phyloP scores from a whole-genome alignment of 1,284 basidiomycete species.

The Ganoderma sinense region DNA sequence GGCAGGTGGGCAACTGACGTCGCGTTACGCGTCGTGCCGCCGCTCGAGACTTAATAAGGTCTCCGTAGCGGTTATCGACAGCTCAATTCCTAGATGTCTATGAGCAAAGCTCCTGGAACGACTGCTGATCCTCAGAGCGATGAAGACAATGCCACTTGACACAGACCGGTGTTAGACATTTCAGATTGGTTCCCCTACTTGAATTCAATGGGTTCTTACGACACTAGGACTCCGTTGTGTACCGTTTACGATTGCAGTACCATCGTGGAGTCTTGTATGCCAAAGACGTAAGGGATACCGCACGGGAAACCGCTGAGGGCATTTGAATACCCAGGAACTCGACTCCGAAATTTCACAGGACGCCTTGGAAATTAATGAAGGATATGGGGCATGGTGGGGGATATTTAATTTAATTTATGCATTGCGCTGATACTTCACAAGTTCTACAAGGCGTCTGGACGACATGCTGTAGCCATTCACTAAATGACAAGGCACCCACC shows the following conservation, averaged over 20 bases:
- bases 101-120: not conserved
- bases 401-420: too few species aligned
- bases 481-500: not conserved
- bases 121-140: not conserved
- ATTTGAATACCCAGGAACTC: too few species aligned
- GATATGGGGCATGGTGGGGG: too few species aligned
- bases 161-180: not conserved
- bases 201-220: too few species aligned
- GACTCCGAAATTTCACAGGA: too few species aligned
- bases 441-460: not conserved
- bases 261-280: not conserved
- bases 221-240: too few species aligned
- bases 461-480: not conserved
- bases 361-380: too few species aligned
- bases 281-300: not conserved
- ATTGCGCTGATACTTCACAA: too few species aligned
- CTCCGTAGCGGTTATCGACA: too few species aligned
- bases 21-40: too few species aligned
- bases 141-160: not conserved
- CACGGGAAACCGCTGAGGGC: not conserved
- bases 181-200: not conserved
- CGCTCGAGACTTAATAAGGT: too few species aligned
- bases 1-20: too few species aligned
- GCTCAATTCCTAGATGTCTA: not conserved
- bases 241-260: not conserved